Evolutionary conservation across 2,329 filamentous ascomycete species (phyloP).

Genomic region (Chaetomium sp.): DNA sequence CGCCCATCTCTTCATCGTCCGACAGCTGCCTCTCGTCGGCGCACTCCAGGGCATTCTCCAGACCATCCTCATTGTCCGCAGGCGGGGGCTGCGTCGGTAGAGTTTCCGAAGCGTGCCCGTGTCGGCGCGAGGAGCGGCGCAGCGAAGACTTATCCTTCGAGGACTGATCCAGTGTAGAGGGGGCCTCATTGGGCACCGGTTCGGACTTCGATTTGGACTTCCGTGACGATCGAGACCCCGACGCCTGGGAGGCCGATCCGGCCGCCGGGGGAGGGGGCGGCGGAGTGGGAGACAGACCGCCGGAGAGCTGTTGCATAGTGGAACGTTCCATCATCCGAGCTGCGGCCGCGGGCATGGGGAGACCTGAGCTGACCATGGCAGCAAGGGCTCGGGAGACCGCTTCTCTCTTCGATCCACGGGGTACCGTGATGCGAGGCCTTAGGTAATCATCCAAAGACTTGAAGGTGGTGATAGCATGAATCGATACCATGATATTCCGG

Average conservation of each 20-base stretch:
- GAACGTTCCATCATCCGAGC: slow-evolving; percentile 43
- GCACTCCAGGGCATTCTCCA: slow-evolving; percentile 74
- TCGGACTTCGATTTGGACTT: slow-evolving; percentile 44
- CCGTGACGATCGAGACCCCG: slow-evolving; percentile 39
- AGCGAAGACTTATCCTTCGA: slow-evolving; percentile 50
- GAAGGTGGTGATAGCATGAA: slow-evolving; percentile 96
- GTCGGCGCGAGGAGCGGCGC: slow-evolving; percentile 58
- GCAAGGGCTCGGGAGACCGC: slow-evolving; percentile 64
- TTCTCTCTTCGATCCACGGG: slow-evolving; percentile 55
- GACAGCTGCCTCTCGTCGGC: slow-evolving; percentile 84
- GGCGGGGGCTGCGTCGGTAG: slow-evolving; percentile 47
- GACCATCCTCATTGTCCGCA: slow-evolving; percentile 52
- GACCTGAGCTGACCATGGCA: slow-evolving; percentile 66
- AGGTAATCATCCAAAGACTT: slow-evolving; percentile 95
- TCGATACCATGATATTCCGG: slow-evolving; percentile 94
- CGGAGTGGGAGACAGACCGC: slow-evolving; percentile 27
- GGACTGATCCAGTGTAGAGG: slow-evolving; percentile 41
- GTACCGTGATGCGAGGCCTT: slow-evolving; percentile 75
- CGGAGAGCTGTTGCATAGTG: slow-evolving; percentile 16
- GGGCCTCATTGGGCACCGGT: slow-evolving; percentile 31
- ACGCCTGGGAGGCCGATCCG: slow-evolving; percentile 32
- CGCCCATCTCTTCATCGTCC: slow-evolving; percentile 62
- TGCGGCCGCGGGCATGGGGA: slow-evolving; percentile 45
- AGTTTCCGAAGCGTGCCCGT: slow-evolving; percentile 46
- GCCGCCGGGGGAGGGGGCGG: slow-evolving; percentile 33